A percentile compares a stretch with the other conserved stretches of the same genome.
Evolutionary conservation across 2,329 filamentous ascomycete species (phyloP).

Genomic region (Sporothrix brasiliensis): DNA sequence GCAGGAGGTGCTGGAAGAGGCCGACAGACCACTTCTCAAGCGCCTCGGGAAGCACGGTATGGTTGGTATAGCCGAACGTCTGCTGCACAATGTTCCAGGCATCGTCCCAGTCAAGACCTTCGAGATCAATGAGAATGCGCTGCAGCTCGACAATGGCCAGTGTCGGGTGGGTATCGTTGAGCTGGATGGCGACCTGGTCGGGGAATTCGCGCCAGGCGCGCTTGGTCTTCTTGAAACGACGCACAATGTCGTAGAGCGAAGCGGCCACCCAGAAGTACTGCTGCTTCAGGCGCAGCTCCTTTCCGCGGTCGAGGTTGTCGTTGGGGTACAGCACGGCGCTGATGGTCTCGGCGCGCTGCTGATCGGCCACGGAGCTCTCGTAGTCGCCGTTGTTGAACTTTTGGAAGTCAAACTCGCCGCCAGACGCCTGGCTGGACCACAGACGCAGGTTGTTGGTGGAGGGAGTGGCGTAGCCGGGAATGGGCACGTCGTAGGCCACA

Average conservation of each 20-base stretch:
- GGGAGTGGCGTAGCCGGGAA: conserved; percentile 85
- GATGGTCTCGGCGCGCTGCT: conserved; percentile 98
- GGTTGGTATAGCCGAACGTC: conserved; percentile 96
- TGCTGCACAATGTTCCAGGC: conserved; percentile 80
- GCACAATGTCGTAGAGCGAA: conserved; percentile 92
- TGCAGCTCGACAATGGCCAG: conserved; percentile 94
- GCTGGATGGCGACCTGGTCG: conserved; percentile 93
- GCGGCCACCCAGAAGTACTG: conserved; percentile 99
- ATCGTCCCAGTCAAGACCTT: conserved; percentile 90
- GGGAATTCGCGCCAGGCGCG: conserved; percentile 89
- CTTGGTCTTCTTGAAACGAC: conserved; percentile 96
- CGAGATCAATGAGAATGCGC: conserved; percentile 84
- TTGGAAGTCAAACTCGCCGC: conserved; percentile 98
- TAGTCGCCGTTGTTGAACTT: conserved; percentile 99
- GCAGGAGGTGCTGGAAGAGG: conserved; percentile 86
- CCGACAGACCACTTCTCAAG: conserved; percentile 98
- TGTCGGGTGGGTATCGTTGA: conserved; percentile 97
- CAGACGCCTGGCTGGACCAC: conserved; percentile 97
- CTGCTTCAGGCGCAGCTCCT: conserved; percentile 96
- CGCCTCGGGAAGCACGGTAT: conserved; percentile 95
- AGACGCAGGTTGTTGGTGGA: conserved; percentile 96
- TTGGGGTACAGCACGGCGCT: conserved; percentile 97
- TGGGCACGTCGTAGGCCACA: conserved; percentile 88
- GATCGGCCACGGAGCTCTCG: conserved; percentile 95
- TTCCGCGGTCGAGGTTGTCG: conserved; percentile 93